Evolutionary conservation across 176 grass and related monocot genomes (phyloP), one percentile per base, ranked within the genome.

Genomic region (Saccharum spontaneum): DNA sequence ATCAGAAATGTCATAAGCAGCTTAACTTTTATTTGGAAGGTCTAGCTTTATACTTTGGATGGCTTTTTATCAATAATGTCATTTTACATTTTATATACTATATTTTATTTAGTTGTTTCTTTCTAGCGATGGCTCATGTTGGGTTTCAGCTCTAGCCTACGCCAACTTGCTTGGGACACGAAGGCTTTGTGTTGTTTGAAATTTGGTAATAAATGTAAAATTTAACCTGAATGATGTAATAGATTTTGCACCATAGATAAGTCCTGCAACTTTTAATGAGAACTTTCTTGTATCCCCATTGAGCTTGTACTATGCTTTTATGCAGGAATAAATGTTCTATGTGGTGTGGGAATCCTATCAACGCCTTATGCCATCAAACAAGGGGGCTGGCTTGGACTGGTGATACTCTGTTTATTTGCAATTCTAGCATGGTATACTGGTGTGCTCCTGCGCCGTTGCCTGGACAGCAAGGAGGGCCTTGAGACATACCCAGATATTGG

Each of bases 401-500:
- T 84, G 28, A 87, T 98, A 79, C 92, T 98, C 49, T 75, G 70
- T 66, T 70, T 93, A n/a, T 94, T 92, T 86, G 87, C 87, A 36
- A 61, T 86, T 40, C 83, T 98, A 0, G 83, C 91, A n/a, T 98
- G 84, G 77, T 98, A 98, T 76, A 95, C 96, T 2, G 93, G 91
- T 20, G 80, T 94, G n/a, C 89, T 98, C 44, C 63, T 98, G 65
- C 93, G 93, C 75, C 65, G 82, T 31, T 98, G 96, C 57, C 86
- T 98, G 26, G 96, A 98, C 70, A 98, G 93, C 65, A 86, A 93
- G 59, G 83, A 89, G 44, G 93, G 89, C 14, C 83, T 98, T 17
- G 83, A 92, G 78, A 95, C 96, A 11, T 98, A 95, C 50, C 96
- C 96, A 77, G 96, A 98, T 52, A 94, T 98, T 24, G 96, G 96